Percentiles rank a stretch among this genome's conserved stretches.
phyloP scores from a whole-genome alignment of 768 basidiomycete species.

The Mycena alexandri region DNA sequence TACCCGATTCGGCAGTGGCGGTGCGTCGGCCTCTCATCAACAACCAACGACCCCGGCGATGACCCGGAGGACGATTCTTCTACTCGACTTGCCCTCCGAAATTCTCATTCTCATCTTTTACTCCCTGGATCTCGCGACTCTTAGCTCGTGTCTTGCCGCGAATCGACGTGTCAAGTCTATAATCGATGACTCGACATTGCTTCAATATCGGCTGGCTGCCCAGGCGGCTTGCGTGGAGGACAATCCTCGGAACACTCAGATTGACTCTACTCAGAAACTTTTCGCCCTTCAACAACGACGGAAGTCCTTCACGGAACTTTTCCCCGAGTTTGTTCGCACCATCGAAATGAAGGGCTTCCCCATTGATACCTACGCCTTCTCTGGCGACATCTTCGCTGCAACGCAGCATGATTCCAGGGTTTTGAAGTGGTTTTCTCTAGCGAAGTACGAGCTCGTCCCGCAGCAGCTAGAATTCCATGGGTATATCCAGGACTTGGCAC shows the following conservation, averaged over 20 bases:
- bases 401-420: background rate
- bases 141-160: too few relatives aligned
- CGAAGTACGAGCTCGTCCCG: background rate
- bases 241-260: background rate
- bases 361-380: background rate
- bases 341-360: background rate
- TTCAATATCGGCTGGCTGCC: slow-evolving; percentile 11
- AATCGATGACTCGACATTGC: slow-evolving; percentile 5
- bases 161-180: background rate
- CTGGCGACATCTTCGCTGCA: slow-evolving; percentile 13
- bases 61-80: too few relatives aligned
- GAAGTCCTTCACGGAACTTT: background rate
- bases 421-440: slow-evolving; percentile 1
- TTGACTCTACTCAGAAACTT: background rate
- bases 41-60: too few relatives aligned
- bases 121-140: too few relatives aligned
- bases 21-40: too few relatives aligned
- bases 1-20: too few relatives aligned
- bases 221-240: slow-evolving; percentile 16
- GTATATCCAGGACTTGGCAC: background rate
- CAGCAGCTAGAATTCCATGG: slow-evolving; percentile 7
- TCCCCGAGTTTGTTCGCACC: background rate
- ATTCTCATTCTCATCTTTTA: too few relatives aligned
- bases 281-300: background rate
- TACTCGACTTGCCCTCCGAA: too few relatives aligned